phyloP scores from a whole-genome alignment of 805 yeast species.

The Suhomyces pyralidae region DNA sequence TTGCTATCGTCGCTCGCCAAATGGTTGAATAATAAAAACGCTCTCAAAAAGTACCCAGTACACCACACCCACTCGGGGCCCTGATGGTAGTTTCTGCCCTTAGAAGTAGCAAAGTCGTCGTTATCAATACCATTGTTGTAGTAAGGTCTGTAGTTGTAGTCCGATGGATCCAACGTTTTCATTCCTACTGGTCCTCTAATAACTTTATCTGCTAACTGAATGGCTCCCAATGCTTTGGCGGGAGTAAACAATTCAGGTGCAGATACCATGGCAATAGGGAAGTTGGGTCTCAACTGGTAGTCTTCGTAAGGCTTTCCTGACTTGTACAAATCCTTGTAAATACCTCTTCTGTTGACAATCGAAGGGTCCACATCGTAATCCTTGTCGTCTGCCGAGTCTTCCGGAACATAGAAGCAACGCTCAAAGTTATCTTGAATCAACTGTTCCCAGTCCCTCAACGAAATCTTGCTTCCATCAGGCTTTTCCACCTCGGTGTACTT shows the following conservation, averaged over 20 bases:
- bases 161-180: slow-evolving; percentile 89
- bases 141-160: slow-evolving; percentile 87
- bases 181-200: slow-evolving; percentile 90
- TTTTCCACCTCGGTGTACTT: slow-evolving; percentile 54
- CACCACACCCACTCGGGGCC: slow-evolving; percentile 99
- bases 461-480: slow-evolving; percentile 53
- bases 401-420: slow-evolving; percentile 72
- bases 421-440: slow-evolving; percentile 74
- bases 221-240: slow-evolving; percentile 58
- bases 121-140: slow-evolving; percentile 78
- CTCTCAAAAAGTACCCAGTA: slow-evolving; percentile 82
- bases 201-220: slow-evolving; percentile 65
- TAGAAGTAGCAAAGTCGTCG: slow-evolving; percentile 85
- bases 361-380: slow-evolving; percentile 58
- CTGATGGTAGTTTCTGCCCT: slow-evolving; percentile 96
- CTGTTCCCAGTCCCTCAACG: slow-evolving; percentile 69
- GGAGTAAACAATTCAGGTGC: slow-evolving; percentile 88
- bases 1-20: slow-evolving; percentile 23
- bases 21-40: slow-evolving; percentile 57
- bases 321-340: slow-evolving; percentile 81
- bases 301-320: slow-evolving; percentile 90
- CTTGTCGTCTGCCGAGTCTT: slow-evolving; percentile 56
- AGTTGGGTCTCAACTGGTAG: slow-evolving; percentile 89
- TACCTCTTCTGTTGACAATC: slow-evolving; percentile 85
- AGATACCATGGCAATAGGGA: slow-evolving; percentile 87